Evolutionary conservation across 164 flowering plant species (phyloP).

Genomic region (Aristolochia fimbriata): DNA sequence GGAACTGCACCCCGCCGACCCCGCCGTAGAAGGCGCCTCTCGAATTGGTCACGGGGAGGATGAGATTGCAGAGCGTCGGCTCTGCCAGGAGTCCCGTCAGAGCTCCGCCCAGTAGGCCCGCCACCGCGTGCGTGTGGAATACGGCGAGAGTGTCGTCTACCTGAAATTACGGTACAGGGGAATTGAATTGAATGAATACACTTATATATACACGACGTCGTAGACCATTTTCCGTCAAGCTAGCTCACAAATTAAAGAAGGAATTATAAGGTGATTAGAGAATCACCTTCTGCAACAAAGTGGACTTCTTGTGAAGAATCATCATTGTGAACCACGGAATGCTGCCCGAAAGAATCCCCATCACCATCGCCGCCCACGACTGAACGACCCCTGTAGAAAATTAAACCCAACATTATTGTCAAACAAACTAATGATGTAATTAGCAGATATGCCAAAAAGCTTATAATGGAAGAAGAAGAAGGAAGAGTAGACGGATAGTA

Average conservation of each 20-base stretch:
- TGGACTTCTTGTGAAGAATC: constrained; percentile 27
- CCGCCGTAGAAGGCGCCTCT: constrained; percentile 21
- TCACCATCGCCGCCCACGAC: constrained; percentile 29
- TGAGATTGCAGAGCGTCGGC: constrained; percentile 13
- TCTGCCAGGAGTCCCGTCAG: constrained; percentile 18
- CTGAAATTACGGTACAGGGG: constrained; percentile 1
- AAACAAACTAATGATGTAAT: too few relatives aligned
- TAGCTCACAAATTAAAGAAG: too few relatives aligned
- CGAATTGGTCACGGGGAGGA: constrained; percentile 13
- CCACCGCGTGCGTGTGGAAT: constrained; percentile 19
- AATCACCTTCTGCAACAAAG: constrained; percentile 12
- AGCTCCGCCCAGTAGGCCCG: constrained; percentile 14
- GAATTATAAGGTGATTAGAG: too few relatives aligned
- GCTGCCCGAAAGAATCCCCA: constrained; percentile 28
- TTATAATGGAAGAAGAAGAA: too few relatives aligned
- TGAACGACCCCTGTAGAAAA: constrained; percentile 33
- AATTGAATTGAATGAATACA: too few relatives aligned
- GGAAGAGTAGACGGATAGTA: too few relatives aligned
- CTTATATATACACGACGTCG: background rate
- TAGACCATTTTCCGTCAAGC: too few relatives aligned
- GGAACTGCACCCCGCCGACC: constrained; percentile 12
- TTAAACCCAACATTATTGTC: background rate
- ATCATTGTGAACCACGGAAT: constrained; percentile 31
- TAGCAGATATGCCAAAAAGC: too few relatives aligned
- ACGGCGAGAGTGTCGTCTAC: constrained; percentile 19